A percentile compares a stretch with the other conserved stretches of the same genome.
Evolutionary conservation across 805 yeast genomes (phyloP).

Genomic region (Barnettozyma populi): DNA sequence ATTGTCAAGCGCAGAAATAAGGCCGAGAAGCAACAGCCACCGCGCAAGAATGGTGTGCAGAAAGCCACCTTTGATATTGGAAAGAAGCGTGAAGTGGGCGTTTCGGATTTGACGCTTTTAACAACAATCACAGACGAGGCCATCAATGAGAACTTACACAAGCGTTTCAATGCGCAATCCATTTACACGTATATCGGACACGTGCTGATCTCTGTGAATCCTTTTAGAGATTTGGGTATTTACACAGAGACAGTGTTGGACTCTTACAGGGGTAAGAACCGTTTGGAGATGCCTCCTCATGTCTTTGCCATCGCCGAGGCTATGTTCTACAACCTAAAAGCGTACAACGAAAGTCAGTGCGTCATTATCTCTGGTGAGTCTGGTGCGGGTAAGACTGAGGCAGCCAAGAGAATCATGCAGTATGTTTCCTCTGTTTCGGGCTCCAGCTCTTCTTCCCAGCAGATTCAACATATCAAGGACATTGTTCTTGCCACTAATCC

Average conservation of each 20-base stretch:
- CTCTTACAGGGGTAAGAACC: constrained; percentile 82
- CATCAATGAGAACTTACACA: constrained; percentile 85
- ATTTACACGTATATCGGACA: constrained; percentile 94
- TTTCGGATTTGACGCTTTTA: constrained; percentile 84
- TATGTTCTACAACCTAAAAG: constrained; percentile 92
- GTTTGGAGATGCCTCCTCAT: constrained; percentile 96
- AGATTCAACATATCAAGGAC: constrained; percentile 83
- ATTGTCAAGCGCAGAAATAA: constrained; percentile 58
- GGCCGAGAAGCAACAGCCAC: constrained; percentile 40
- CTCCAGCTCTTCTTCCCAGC: constrained; percentile 50
- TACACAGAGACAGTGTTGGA: constrained; percentile 76
- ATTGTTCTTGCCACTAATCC: constrained; percentile 98
- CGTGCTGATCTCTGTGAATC: constrained; percentile 92
- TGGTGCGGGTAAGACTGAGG: constrained; percentile 98
- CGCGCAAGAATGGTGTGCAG: constrained; percentile 58
- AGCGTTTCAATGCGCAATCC: constrained; percentile 82
- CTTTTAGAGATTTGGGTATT: constrained; percentile 93
- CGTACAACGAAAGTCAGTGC: constrained; percentile 92
- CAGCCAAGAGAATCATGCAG: constrained; percentile 97
- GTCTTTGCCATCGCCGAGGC: constrained; percentile 97
- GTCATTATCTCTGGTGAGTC: constrained; percentile 97
- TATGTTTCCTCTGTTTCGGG: constrained; percentile 89
- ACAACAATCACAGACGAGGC: constrained; percentile 87
- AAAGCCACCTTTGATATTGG: constrained; percentile 87
- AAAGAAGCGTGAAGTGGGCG: constrained; percentile 97